Percentiles rank a stretch among this genome's conserved stretches.
Conservation (phyloP, 768 basidiomycete species). For the Brasilioporus rufonigricans region DNA sequence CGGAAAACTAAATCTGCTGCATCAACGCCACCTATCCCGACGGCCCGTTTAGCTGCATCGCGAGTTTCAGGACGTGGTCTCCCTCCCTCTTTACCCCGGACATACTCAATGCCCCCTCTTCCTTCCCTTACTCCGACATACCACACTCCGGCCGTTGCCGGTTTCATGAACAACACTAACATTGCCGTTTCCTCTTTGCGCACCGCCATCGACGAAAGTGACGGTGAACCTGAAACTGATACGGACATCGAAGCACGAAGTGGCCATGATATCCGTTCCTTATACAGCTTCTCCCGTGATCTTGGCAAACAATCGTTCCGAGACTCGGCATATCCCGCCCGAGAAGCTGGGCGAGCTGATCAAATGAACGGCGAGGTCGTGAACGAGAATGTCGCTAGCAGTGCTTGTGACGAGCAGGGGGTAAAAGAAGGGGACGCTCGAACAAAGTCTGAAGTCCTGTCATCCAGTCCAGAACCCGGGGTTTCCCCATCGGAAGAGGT, state of each 20-base stretch:
- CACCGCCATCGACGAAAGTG: conserved; percentile 35
- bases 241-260: conserved; percentile 31
- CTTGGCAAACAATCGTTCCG: conserved; percentile 27
- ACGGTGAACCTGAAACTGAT: conserved; percentile 33
- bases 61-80: conserved; percentile 30
- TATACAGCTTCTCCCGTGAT: conserved; percentile 34
- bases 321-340: conserved; percentile 22
- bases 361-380: conserved; percentile 22
- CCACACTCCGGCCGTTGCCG: conserved; percentile 22
- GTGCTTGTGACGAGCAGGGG: conserved; percentile 12
- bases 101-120: conserved; percentile 33
- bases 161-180: conserved; percentile 36
- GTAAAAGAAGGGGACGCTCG: conserved; percentile 3
- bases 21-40: conserved; percentile 34
- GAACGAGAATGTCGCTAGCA: conserved; percentile 11
- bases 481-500: conserved; percentile 23
- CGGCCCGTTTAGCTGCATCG: conserved; percentile 34
- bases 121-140: conserved; percentile 28
- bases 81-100: conserved; percentile 31
- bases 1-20: conserved; percentile 37
- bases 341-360: conserved; percentile 21
- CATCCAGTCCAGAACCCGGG: conserved; percentile 16
- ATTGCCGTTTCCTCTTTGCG: conserved; percentile 36
- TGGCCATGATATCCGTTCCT: conserved; percentile 27
- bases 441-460: conserved; percentile 16